Percentiles rank a stretch among this genome's conserved stretches.
Conservation (phyloP, 768 basidiomycete genomes). For the Psilocybe azurescens region DNA sequence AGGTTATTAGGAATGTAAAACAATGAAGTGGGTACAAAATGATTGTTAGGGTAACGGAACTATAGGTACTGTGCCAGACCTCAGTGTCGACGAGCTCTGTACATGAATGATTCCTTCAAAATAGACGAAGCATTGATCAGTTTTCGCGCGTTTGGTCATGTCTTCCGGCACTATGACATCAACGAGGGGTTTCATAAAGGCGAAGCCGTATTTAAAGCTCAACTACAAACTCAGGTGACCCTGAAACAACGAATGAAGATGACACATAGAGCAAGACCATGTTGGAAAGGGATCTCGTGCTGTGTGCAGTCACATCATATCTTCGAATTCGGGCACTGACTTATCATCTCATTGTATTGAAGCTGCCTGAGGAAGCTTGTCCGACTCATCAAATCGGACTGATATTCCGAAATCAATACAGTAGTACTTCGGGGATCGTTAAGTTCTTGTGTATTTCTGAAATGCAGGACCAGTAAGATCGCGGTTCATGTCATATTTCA, state of each 20-base stretch:
- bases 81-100: conserved; percentile 16
- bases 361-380: conserved; percentile 28
- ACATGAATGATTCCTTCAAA: conserved; percentile 26
- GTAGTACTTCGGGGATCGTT: conserved; percentile 37
- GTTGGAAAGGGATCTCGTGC: conserved; percentile 44
- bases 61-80: conserved; percentile 7
- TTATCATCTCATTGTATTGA: conserved; percentile 46
- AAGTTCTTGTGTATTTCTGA: conserved; percentile 30
- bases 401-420: conserved; percentile 46
- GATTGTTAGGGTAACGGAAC: too few relatives aligned
- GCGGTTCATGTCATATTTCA: conserved; percentile 17
- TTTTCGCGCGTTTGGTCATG: conserved; percentile 40
- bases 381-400: conserved; percentile 26
- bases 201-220: conserved; percentile 16
- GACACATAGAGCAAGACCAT: too few relatives aligned
- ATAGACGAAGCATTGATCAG: conserved; percentile 37
- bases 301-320: background rate
- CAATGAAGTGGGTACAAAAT: too few relatives aligned
- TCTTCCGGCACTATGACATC: conserved; percentile 41
- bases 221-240: background rate
- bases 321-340: conserved; percentile 38
- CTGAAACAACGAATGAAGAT: too few relatives aligned
- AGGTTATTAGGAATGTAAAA: too few relatives aligned
- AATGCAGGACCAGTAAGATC: conserved; percentile 21
- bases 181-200: conserved; percentile 39